Evolutionary conservation across 805 yeast species (phyloP), one percentile per base, ranked within the genome.

Genomic region (Saturnispora gosingensis): DNA sequence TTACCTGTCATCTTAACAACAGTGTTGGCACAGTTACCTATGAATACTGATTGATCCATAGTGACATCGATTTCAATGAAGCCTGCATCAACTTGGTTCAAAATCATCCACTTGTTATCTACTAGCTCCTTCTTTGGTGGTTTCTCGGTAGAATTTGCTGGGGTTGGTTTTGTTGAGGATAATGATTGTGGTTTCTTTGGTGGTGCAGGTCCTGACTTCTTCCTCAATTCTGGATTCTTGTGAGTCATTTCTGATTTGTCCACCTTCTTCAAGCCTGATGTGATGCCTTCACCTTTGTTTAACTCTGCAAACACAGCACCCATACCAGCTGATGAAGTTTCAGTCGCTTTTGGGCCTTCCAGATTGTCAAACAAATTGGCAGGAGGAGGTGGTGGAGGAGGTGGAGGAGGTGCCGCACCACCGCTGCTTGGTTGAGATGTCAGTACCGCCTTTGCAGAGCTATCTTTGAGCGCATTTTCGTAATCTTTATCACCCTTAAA

Each of bases 241-340:
- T 88, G 96, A 22, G 97, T 88, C 89, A 87, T 88, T 69, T 89
- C 87, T 8, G 95, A 83, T 71, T 82, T 88, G 59, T 90, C 97
- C 39, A 91, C 97, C 66, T 91, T 91, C 66, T 85, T 88, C 58
- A 93, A 78, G 13, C 89, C 87, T 35, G 89, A 73, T 1, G 98
- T 90, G 61, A 93, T 84, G 45, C 70, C 72, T 58, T 82, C 86
- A 54, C 99, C 99, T 71, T 83, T 77, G 70, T 83, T 89, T 58
- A 93, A 73, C 58, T 86, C 95, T n/a, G 87, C 83, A 67, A 93
- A 93, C 13, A 93, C 96, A 2, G 98, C 98, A 58, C 74, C 76
- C 72, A 91, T 79, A 18, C 52, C 52, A 15, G 46, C 43, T 34
- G 47, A 52, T 18, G 58, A 60, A 0, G 70, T 48, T 15, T 61